Base-by-base conservation (phyloP, 805 yeast species). In the Candida montana region DNA sequence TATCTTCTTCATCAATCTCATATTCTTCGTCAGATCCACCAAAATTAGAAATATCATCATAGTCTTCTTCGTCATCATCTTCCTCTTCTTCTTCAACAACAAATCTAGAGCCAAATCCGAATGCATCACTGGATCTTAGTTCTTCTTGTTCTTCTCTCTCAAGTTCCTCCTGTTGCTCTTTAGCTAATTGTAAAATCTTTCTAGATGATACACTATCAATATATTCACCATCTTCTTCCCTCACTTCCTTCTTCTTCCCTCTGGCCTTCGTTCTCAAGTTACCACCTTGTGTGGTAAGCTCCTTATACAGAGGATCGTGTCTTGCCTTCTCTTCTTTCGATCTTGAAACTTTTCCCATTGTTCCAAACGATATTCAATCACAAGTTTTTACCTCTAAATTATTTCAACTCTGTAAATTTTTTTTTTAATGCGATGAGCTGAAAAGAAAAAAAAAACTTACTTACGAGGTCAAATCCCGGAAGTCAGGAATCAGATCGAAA, bases 81-180 rank as follows among this genome's bases (percentile, higher is more conserved):
- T 60, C 68, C 16, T 62, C 67, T 12, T 62, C 68, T 16, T 76
- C 79, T 16, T 75, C 83, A 24, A 74, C 80, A n/a, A 67, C 75
- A 32, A 49, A 57, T 53, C 45, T 64, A 50, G 52, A 51, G 49
- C 57, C 68, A 53, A 42, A 62, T 49, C 48, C 54, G 42, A 48
- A 55, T 35, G 45, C 48, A 33, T 51, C 49, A 39, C 53, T 35
- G 46, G 58, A 59, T 59, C 57, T 53, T 50, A 51, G 43, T 52
- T 46, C 39, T 43, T 56, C 48, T 47, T 52, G 45, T 55, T 79
- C 83, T 56, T 86, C 95, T 36, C 70, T 79, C 40, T 79, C 90
- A 17, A 90, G 61, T 58, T 93, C 99, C 34, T 85, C 89, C 63
- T 89, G 96, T 67, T 93, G 99, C 55, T 84, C 91, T 53, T 76